These are phyloP conservation scores for Geotrichum macrosporum DNA, from an alignment of 1,139 yeast species.

Conservation along the genomic window DNA sequence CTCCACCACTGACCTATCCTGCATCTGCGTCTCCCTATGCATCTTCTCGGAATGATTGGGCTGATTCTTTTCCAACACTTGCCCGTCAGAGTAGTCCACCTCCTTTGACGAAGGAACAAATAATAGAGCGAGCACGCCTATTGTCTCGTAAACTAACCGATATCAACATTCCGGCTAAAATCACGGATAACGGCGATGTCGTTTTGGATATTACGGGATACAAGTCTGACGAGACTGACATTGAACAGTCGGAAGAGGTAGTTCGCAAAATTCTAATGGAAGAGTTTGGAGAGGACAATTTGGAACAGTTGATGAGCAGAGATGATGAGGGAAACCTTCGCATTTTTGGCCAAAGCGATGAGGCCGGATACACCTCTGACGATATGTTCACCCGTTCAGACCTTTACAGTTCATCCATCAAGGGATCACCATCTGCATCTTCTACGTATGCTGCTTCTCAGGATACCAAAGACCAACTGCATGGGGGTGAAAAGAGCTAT, in stretches of 20 bases:
- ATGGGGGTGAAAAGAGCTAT: conserved; percentile 36
- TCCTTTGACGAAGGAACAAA: conserved; percentile 40
- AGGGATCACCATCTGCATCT: too few species aligned
- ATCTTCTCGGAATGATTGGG: conserved; percentile 8
- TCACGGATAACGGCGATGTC: conserved; percentile 87
- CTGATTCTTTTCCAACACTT: conserved; percentile 15
- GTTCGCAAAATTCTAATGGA: conserved; percentile 69
- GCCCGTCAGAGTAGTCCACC: conserved; percentile 20
- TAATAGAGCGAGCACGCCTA: conserved; percentile 62
- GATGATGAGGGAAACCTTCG: conserved; percentile 73
- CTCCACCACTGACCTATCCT: conserved; percentile 2
- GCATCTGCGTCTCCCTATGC: conserved; percentile 6
- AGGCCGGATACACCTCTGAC: conserved; percentile 23
- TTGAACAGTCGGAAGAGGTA: conserved; percentile 46
- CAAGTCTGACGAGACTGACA: conserved; percentile 69
- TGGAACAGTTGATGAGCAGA: conserved; percentile 49
- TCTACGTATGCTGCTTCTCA: conserved; percentile 14
- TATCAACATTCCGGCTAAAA: conserved; percentile 79
- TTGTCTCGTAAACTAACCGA: conserved; percentile 63
- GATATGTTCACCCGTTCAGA: conserved; percentile 13
- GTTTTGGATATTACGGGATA: conserved; percentile 95
- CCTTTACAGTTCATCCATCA: not conserved
- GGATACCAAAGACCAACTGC: not conserved
- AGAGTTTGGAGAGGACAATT: conserved; percentile 52
- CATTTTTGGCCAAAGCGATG: conserved; percentile 45